Conservation (phyloP, 2,329 filamentous ascomycete genomes). For the Pseudogymnoascus sp. region DNA sequence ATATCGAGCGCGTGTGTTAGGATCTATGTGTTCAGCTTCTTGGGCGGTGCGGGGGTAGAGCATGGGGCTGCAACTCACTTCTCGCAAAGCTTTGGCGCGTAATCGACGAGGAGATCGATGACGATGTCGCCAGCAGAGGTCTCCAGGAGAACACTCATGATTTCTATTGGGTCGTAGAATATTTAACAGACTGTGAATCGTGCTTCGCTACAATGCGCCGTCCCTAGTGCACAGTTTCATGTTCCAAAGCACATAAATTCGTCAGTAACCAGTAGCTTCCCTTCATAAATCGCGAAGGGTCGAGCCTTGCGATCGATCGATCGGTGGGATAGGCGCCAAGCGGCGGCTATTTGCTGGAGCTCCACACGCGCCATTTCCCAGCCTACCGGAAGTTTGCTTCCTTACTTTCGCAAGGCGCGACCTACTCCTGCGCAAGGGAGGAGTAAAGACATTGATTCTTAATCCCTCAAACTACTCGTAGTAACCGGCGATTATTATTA, state of each 20-base stretch:
- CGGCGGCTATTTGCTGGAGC: background rate
- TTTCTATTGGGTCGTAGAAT: conserved; percentile 10
- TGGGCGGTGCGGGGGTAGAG: conserved; percentile 16
- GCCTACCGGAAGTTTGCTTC: background rate
- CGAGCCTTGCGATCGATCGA: conserved; percentile 1
- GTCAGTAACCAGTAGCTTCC: background rate
- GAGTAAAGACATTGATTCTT: background rate
- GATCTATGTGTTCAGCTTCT: conserved; percentile 45
- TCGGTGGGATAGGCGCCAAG: background rate
- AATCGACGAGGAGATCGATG: conserved; percentile 82
- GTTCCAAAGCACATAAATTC: background rate
- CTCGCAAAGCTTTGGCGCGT: conserved; percentile 85
- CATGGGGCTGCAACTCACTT: conserved; percentile 59
- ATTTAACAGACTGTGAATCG: background rate
- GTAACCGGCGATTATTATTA: background rate
- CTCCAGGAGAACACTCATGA: conserved; percentile 89
- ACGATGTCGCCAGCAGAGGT: conserved; percentile 91
- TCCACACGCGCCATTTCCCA: background rate
- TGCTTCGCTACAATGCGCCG: background rate
- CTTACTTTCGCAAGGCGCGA: background rate
- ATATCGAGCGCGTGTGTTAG: conserved; percentile 41
- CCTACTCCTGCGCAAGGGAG: background rate
- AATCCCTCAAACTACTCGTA: background rate
- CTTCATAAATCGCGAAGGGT: background rate
- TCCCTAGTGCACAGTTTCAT: background rate